Percentiles rank a stretch among this genome's conserved stretches.
Conservation (phyloP, 495 filamentous ascomycete species). For the Oidiodendron maius region DNA sequence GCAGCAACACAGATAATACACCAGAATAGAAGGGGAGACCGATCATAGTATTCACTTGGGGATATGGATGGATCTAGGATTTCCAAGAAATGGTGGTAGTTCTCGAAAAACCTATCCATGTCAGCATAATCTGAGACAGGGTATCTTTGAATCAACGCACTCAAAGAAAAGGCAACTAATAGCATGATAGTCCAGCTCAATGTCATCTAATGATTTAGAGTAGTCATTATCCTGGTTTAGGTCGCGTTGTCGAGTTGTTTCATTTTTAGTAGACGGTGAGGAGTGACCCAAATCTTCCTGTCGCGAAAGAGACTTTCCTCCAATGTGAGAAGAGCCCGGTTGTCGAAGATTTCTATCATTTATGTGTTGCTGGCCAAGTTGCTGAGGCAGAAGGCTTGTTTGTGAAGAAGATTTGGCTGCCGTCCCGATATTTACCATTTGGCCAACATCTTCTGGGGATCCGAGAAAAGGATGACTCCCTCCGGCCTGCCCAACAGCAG, state of each 20-base stretch:
- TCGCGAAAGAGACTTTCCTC: too few relatives aligned
- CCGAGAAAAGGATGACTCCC: too few relatives aligned
- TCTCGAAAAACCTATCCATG: constrained; percentile 35
- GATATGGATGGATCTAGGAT: constrained; percentile 33
- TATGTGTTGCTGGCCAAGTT: too few relatives aligned
- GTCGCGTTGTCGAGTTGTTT: too few relatives aligned
- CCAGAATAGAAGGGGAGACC: constrained; percentile 48
- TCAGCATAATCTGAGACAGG: neutral
- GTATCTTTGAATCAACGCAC: too few relatives aligned
- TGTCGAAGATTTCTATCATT: too few relatives aligned
- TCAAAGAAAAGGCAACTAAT: neutral
- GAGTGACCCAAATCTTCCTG: too few relatives aligned
- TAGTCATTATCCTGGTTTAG: too few relatives aligned
- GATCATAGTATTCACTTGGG: constrained; percentile 37
- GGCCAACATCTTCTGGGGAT: too few relatives aligned
- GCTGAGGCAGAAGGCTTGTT: neutral
- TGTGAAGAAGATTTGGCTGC: neutral
- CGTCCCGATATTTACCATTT: too few relatives aligned
- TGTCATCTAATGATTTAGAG: neutral
- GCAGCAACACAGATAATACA: constrained; percentile 33
- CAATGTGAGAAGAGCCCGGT: too few relatives aligned
- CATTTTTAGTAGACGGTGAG: too few relatives aligned
- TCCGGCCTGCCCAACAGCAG: neutral
- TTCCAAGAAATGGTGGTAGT: constrained; percentile 41
- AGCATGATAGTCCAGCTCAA: neutral